Conservation (phyloP, 2,329 filamentous ascomycete genomes). For the Chalaropsis thielavioides region DNA sequence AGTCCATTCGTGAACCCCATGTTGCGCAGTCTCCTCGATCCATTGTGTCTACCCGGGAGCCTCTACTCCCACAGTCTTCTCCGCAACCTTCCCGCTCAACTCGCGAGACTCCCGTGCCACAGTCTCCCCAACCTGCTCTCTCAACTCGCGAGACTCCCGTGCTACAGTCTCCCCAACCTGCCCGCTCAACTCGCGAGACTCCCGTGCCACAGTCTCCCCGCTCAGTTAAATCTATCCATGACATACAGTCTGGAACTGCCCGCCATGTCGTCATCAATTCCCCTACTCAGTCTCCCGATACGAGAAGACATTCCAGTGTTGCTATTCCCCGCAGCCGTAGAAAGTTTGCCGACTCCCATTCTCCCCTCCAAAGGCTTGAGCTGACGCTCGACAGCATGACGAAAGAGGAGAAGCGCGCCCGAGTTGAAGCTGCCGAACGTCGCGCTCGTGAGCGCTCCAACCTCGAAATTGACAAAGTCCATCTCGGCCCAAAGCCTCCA, state of each 20-base stretch:
- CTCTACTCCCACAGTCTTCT: background rate
- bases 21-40: background rate
- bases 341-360: slow-evolving; percentile 63
- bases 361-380: slow-evolving; percentile 86
- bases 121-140: background rate
- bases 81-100: background rate
- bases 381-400: slow-evolving; percentile 81
- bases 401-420: slow-evolving; percentile 85
- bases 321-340: slow-evolving; percentile 15
- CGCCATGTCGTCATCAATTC: slow-evolving; percentile 13
- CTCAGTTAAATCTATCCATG: slow-evolving; percentile 6
- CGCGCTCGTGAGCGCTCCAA: slow-evolving; percentile 49
- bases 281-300: slow-evolving; percentile 9
- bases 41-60: background rate
- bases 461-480: slow-evolving; percentile 22
- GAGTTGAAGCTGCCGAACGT: slow-evolving; percentile 68
- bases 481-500: slow-evolving; percentile 14
- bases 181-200: background rate
- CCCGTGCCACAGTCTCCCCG: background rate
- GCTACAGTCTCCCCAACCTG: background rate
- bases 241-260: slow-evolving; percentile 5
- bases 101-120: background rate
- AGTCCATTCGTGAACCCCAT: background rate
- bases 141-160: background rate
- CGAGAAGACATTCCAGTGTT: slow-evolving; percentile 12